These are phyloP conservation scores for Musa schizocarpa DNA, from an alignment of 176 grass and related monocot species.

Conservation along the genomic window DNA sequence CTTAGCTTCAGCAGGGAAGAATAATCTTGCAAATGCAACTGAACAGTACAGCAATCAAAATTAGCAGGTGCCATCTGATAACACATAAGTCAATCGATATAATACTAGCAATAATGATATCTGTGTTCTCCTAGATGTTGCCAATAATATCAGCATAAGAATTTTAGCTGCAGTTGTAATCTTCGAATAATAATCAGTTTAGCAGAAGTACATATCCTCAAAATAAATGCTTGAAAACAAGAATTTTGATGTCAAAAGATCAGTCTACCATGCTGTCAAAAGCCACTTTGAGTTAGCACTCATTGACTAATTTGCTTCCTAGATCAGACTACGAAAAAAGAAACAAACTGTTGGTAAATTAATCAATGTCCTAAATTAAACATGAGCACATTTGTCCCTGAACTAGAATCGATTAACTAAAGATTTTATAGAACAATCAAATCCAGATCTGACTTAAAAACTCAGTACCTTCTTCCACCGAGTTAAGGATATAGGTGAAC, in stretches of 20 bases:
- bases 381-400: too few species aligned
- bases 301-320: background rate
- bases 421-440: too few species aligned
- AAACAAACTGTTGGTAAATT: background rate
- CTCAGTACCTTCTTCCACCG: too few species aligned
- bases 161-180: background rate
- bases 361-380: too few species aligned
- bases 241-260: background rate
- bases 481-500: too few species aligned
- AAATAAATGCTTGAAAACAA: too few species aligned
- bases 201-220: too few species aligned
- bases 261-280: background rate
- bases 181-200: too few species aligned
- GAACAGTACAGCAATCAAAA: background rate
- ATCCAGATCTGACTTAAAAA: too few species aligned
- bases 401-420: too few species aligned
- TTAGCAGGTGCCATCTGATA: background rate
- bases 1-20: conserved; percentile 90
- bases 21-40: conserved; percentile 86
- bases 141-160: background rate
- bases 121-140: too few species aligned
- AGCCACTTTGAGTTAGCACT: background rate
- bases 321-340: background rate
- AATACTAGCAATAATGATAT: too few species aligned
- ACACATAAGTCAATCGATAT: background rate